These are phyloP conservation scores for Colletotrichum destructivum DNA, from an alignment of 2,329 filamentous ascomycete species.

Conservation along the genomic window DNA sequence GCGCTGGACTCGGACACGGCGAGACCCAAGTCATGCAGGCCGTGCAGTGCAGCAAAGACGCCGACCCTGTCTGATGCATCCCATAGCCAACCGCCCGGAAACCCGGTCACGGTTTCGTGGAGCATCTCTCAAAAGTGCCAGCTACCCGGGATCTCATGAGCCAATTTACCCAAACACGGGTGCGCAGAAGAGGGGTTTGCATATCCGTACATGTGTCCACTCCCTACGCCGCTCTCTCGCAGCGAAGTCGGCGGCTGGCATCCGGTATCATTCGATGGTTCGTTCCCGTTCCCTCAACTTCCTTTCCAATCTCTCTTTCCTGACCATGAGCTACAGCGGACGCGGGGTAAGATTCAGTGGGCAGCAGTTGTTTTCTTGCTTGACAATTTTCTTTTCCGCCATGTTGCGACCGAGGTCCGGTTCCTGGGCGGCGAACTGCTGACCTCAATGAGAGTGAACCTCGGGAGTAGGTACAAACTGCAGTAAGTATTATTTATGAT, in stretches of 20 bases:
- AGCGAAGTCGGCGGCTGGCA: not conserved
- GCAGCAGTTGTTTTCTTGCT: not conserved
- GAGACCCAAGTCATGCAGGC: not conserved
- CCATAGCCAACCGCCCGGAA: not conserved
- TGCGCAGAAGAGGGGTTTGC: slow-evolving; percentile 2
- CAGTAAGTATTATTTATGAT: not conserved
- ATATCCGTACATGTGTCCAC: not conserved
- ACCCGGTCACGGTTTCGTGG: slow-evolving; percentile 3
- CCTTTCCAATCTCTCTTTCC: not conserved
- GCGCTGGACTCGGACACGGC: not conserved
- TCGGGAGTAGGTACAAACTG: not conserved
- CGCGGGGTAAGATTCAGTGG: not conserved
- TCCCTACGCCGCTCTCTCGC: not conserved
- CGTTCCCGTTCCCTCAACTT: not conserved
- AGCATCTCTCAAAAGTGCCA: not conserved
- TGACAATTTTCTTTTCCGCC: not conserved
- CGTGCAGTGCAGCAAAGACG: not conserved
- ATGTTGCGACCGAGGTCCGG: not conserved
- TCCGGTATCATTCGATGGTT: not conserved
- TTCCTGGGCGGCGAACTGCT: not conserved
- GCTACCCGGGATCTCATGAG: not conserved
- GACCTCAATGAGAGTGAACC: not conserved
- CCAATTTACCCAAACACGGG: not conserved
- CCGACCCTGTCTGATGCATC: not conserved
- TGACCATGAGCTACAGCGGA: not conserved